Evolutionary conservation across 441 rosid genomes (phyloP).

Genomic region (Arabidopsis lyrata): DNA sequence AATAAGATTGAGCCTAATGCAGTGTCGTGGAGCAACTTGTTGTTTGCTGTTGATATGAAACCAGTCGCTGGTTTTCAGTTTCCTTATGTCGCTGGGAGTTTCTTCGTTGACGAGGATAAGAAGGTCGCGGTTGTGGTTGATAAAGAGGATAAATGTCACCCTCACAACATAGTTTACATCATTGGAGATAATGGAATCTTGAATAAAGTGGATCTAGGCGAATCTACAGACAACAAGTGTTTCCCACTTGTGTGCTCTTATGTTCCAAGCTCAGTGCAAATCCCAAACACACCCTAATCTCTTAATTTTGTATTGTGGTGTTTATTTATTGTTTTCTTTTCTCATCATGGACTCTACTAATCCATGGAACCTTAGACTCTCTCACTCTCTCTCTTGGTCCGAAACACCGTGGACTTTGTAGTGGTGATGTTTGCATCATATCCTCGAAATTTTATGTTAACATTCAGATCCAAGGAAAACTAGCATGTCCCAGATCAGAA

Average conservation of each 20-base stretch:
- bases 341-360: no score
- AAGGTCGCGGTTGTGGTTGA: not conserved
- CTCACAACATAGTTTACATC: not conserved
- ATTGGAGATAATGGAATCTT: not conserved
- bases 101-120: not conserved
- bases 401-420: no score
- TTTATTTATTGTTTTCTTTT: no score
- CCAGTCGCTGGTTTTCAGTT: not conserved
- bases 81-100: not conserved
- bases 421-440: no score
- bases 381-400: no score
- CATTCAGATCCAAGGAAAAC: no score
- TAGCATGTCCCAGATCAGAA: no score
- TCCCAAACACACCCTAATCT: no score
- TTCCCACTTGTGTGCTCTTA: not conserved
- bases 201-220: not conserved
- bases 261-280: not conserved
- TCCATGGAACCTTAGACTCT: no score
- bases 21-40: not conserved
- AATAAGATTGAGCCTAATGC: not conserved
- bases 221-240: not conserved
- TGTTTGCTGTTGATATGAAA: not conserved
- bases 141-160: not conserved
- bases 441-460: no score
- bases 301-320: no score